Percentiles rank a stretch among this genome's conserved stretches.
Conservation (phyloP, 768 basidiomycete genomes). For the Rhodotorula kratochvilovae region DNA sequence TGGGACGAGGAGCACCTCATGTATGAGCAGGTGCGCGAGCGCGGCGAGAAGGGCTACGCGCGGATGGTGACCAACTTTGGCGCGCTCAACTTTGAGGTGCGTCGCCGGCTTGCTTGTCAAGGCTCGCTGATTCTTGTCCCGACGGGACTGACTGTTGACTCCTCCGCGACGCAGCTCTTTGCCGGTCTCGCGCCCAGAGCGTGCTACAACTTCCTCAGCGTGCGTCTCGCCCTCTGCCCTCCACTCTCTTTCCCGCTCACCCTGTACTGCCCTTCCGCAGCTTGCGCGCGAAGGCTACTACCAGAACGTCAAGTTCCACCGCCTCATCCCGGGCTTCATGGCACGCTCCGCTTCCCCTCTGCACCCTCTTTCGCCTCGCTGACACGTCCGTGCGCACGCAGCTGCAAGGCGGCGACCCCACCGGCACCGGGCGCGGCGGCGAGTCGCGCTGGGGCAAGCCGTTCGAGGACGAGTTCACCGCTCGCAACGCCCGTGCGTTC, state of each 20-base stretch:
- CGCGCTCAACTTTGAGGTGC: constrained; percentile 35
- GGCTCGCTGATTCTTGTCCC: not conserved
- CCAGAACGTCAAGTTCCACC: constrained; percentile 81
- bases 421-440: constrained; percentile 90
- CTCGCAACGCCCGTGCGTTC: constrained; percentile 72
- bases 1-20: constrained; percentile 99
- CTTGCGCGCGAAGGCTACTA: constrained; percentile 87
- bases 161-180: constrained; percentile 61
- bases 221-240: not conserved
- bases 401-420: constrained; percentile 98
- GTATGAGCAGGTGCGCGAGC: constrained; percentile 88
- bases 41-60: constrained; percentile 90
- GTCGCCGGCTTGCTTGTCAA: not conserved
- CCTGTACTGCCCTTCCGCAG: constrained; percentile 39
- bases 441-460: constrained; percentile 90
- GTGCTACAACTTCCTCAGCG: constrained; percentile 91
- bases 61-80: constrained; percentile 77
- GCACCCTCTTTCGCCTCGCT: not conserved
- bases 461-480: constrained; percentile 87
- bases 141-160: not conserved
- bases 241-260: not conserved
- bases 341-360: constrained; percentile 50
- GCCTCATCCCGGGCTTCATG: constrained; percentile 93
- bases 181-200: constrained; percentile 97
- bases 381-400: constrained; percentile 42